phyloP scores from a whole-genome alignment of 2,329 filamentous ascomycete genomes.

The Torrubiellomyces zombiae region DNA sequence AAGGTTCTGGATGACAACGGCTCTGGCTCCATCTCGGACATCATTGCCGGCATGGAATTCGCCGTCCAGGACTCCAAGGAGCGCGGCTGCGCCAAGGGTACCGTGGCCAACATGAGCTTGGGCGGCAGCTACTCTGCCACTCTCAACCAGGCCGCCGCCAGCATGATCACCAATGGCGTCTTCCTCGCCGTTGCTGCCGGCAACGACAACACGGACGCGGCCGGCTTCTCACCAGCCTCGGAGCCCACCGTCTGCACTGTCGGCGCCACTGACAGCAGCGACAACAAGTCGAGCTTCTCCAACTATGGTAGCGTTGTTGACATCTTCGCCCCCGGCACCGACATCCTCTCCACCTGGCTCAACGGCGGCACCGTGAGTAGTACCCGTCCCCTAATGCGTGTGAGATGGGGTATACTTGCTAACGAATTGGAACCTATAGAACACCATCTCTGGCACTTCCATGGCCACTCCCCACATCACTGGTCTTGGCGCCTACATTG shows the following conservation, averaged over 20 bases:
- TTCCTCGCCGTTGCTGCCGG: slow-evolving; percentile 41
- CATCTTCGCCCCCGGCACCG: slow-evolving; percentile 32
- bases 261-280: slow-evolving; percentile 25
- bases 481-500: slow-evolving; percentile 25
- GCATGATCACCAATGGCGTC: slow-evolving; percentile 27
- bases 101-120: slow-evolving; percentile 40
- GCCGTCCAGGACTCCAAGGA: slow-evolving; percentile 19
- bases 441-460: slow-evolving; percentile 27
- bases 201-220: slow-evolving; percentile 28
- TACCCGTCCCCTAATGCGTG: background rate
- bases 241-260: slow-evolving; percentile 33
- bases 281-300: slow-evolving; percentile 29
- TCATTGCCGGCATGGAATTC: slow-evolving; percentile 29
- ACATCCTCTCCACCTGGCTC: slow-evolving; percentile 31
- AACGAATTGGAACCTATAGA: slow-evolving; percentile 3
- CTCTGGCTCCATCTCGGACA: slow-evolving; percentile 18
- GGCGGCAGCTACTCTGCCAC: slow-evolving; percentile 28
- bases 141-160: slow-evolving; percentile 32
- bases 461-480: slow-evolving; percentile 26
- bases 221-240: slow-evolving; percentile 29
- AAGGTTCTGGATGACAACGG: slow-evolving; percentile 25
- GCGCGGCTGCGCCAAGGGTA: slow-evolving; percentile 23
- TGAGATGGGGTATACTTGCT: too few relatives aligned
- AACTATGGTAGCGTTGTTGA: slow-evolving; percentile 35
- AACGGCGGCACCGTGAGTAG: slow-evolving; percentile 16